phyloP scores from a whole-genome alignment of 371 early-diverging fungal species.

The Fennellomyces sp. region DNA sequence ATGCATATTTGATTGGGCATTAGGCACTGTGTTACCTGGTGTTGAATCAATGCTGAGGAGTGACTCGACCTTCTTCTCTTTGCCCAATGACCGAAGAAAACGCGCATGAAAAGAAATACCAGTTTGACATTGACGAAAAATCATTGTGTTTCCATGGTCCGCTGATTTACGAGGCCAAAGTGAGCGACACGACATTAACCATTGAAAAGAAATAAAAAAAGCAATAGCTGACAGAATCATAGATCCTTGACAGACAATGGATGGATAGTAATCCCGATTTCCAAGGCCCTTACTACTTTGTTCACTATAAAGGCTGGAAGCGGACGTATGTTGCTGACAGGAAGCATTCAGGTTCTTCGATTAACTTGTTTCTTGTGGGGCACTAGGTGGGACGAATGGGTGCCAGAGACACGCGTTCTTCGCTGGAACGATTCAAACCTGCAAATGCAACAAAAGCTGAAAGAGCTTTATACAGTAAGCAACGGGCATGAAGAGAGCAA shows the following conservation, averaged over 20 bases:
- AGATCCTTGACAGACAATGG: constrained; percentile 38
- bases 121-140: constrained; percentile 65
- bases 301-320: constrained; percentile 99
- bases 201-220: neutral
- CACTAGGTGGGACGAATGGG: constrained; percentile 98
- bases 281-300: constrained; percentile 85
- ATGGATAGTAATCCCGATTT: constrained; percentile 39
- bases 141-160: constrained; percentile 97
- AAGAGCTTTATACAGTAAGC: constrained; percentile 45
- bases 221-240: too few relatives aligned
- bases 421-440: constrained; percentile 85
- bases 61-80: neutral
- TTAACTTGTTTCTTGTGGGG: neutral
- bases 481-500: neutral
- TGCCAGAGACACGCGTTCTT: constrained; percentile 85
- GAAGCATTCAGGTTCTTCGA: too few relatives aligned
- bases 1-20: too few relatives aligned
- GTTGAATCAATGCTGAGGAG: too few relatives aligned
- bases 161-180: constrained; percentile 96
- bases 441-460: constrained; percentile 75
- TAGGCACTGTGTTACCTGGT: too few relatives aligned
- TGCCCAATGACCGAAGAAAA: constrained; percentile 16
- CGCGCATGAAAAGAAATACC: constrained; percentile 5
- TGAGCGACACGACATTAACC: constrained; percentile 20
- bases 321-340: constrained; percentile 61